Evolutionary conservation across 1,139 yeast genomes (phyloP).

Genomic region (Meyerozyma carpophila): DNA sequence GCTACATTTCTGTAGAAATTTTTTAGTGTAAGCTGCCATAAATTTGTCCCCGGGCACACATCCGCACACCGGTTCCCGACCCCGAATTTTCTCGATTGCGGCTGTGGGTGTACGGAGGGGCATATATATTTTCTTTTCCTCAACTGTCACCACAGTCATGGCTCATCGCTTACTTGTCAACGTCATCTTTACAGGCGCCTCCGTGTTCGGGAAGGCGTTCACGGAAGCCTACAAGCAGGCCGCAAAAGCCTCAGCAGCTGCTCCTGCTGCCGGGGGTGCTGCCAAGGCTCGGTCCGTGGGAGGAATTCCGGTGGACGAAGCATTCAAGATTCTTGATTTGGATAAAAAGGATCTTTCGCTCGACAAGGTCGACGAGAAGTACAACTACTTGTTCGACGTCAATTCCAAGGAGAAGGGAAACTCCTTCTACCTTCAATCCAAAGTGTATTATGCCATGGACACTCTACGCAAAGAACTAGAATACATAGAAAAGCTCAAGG

Average conservation of each 20-base stretch:
- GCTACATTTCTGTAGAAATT: slow-evolving; percentile 30
- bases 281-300: slow-evolving; percentile 48
- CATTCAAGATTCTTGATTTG: slow-evolving; percentile 83
- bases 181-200: slow-evolving; percentile 90
- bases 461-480: slow-evolving; percentile 42
- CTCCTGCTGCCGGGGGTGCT: slow-evolving; percentile 50
- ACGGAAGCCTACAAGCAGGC: slow-evolving; percentile 98
- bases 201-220: slow-evolving; percentile 93
- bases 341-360: slow-evolving; percentile 51
- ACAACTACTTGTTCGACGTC: slow-evolving; percentile 77
- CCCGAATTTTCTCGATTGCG: too few species aligned
- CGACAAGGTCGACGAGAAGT: slow-evolving; percentile 68
- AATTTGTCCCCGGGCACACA: background rate
- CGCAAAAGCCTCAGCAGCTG: slow-evolving; percentile 72
- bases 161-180: slow-evolving; percentile 90
- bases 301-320: slow-evolving; percentile 83
- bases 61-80: too few species aligned
- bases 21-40: background rate
- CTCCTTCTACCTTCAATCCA: slow-evolving; percentile 85
- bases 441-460: slow-evolving; percentile 70
- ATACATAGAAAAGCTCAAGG: slow-evolving; percentile 31
- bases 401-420: slow-evolving; percentile 94
- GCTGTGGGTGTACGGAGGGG: slow-evolving; percentile 2
- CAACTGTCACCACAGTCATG: slow-evolving; percentile 25
- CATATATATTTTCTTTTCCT: background rate